Evolutionary conservation across 306 rosid genomes (phyloP).

Genomic region (Lathyrus sativus): DNA sequence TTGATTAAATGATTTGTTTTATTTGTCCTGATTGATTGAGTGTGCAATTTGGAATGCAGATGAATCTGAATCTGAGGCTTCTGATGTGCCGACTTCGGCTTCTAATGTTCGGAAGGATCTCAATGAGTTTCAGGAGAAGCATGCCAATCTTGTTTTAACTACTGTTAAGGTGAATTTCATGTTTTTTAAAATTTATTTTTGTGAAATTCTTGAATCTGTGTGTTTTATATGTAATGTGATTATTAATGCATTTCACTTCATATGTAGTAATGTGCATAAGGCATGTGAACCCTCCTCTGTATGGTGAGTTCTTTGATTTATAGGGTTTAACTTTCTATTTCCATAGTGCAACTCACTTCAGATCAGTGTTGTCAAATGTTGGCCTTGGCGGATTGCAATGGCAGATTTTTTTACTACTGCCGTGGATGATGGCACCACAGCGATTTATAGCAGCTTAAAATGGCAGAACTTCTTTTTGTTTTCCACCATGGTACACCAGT

Average conservation of each 20-base stretch:
- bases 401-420: no score
- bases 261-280: background rate
- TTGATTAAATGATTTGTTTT: background rate
- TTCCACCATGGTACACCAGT: no score
- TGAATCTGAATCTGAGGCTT: conserved; percentile 65
- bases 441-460: no score
- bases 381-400: no score
- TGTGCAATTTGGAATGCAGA: conserved; percentile 47
- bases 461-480: no score
- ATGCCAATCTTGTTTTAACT: conserved; percentile 86
- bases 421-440: no score
- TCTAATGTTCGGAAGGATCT: conserved; percentile 94
- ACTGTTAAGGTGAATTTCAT: conserved; percentile 75
- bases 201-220: background rate
- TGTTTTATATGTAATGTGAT: conserved; percentile 18
- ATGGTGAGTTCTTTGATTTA: background rate
- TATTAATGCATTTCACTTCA: conserved; percentile 26
- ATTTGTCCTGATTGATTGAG: background rate
- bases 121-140: conserved; percentile 94
- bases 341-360: background rate
- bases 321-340: background rate
- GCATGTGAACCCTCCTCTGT: background rate
- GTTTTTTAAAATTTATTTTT: background rate
- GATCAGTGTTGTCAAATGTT: no score
- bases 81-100: conserved; percentile 56